Conservation (phyloP, 2,329 filamentous ascomycete genomes). For the Coleophoma cylindrospora region DNA sequence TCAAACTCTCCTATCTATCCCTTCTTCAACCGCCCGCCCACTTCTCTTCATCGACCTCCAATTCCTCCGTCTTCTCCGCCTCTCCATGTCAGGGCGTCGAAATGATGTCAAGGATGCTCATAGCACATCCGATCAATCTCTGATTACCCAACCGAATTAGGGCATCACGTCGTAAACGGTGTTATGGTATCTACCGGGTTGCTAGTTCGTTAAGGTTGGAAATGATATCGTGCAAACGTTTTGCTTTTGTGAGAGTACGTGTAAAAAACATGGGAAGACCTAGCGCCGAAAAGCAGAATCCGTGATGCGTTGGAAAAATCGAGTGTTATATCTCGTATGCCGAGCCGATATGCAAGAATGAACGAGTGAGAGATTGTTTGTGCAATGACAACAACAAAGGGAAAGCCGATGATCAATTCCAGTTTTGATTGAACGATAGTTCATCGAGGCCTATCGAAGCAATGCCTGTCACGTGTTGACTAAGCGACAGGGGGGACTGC, state of each 20-base stretch:
- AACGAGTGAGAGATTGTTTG: constrained; percentile 17
- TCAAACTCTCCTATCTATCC: constrained; percentile 14
- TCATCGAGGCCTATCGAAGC: constrained; percentile 26
- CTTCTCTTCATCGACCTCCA: constrained; percentile 22
- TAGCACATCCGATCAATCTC: no score
- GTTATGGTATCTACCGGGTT: constrained; percentile 26
- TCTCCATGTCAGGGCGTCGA: constrained; percentile 13
- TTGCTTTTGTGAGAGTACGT: constrained; percentile 1
- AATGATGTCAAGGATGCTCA: neutral
- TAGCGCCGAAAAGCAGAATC: constrained; percentile 26
- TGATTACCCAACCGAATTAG: constrained; percentile 13
- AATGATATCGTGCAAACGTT: constrained; percentile 23
- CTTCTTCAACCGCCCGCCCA: constrained; percentile 21
- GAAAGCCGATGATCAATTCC: constrained; percentile 22
- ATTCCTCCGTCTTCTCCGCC: constrained; percentile 18
- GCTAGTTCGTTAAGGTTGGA: constrained; percentile 25
- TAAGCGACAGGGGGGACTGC: constrained; percentile 38
- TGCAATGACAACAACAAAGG: constrained; percentile 25
- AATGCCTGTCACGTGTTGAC: constrained; percentile 18
- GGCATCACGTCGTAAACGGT: constrained; percentile 23
- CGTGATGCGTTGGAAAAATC: constrained; percentile 16
- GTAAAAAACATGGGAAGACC: constrained; percentile 22
- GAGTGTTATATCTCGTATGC: constrained; percentile 18
- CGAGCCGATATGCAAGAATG: constrained; percentile 24
- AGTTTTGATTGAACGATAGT: constrained; percentile 19